Percentiles rank a stretch among this genome's conserved stretches.
Conservation (phyloP, 805 yeast genomes). For the Zygoascus flipseniorum region DNA sequence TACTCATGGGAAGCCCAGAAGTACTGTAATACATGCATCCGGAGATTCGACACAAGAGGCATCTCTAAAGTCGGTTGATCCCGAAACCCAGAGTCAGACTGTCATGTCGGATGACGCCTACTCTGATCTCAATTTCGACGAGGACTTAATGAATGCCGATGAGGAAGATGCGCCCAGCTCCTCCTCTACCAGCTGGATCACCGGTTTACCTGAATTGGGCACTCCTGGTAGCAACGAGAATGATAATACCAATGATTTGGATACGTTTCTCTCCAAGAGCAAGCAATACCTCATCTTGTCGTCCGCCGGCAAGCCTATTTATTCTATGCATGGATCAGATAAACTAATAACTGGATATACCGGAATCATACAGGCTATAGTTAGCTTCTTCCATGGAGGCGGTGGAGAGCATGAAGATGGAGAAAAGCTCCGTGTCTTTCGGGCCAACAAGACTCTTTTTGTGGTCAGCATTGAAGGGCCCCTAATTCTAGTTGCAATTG, state of each 20-base stretch:
- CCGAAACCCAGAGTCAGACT: not conserved
- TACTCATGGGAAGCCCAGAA: not conserved
- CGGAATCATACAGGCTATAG: conserved; percentile 74
- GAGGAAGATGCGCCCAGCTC: not conserved
- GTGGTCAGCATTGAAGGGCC: conserved; percentile 60
- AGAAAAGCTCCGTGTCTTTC: conserved; percentile 34
- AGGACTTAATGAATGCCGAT: not conserved
- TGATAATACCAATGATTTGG: conserved; percentile 14
- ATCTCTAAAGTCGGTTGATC: not conserved
- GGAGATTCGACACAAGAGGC: not conserved
- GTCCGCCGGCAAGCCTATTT: conserved; percentile 83
- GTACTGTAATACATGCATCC: not conserved
- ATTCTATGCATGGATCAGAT: conserved; percentile 67
- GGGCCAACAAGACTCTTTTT: conserved; percentile 43
- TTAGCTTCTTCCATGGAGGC: conserved; percentile 49
- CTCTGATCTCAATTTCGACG: not conserved
- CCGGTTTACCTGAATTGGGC: conserved; percentile 20
- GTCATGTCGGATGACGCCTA: not conserved
- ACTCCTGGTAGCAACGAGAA: conserved; percentile 2
- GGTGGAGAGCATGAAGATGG: conserved; percentile 20
- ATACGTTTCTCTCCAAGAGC: conserved; percentile 28
- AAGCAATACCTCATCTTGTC: conserved; percentile 78
- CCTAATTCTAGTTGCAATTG: conserved; percentile 60
- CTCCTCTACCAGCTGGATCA: not conserved
- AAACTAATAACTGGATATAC: conserved; percentile 58